These are phyloP conservation scores for Komagataella ulmi DNA, from an alignment of 805 yeast genomes.

Conservation along the genomic window DNA sequence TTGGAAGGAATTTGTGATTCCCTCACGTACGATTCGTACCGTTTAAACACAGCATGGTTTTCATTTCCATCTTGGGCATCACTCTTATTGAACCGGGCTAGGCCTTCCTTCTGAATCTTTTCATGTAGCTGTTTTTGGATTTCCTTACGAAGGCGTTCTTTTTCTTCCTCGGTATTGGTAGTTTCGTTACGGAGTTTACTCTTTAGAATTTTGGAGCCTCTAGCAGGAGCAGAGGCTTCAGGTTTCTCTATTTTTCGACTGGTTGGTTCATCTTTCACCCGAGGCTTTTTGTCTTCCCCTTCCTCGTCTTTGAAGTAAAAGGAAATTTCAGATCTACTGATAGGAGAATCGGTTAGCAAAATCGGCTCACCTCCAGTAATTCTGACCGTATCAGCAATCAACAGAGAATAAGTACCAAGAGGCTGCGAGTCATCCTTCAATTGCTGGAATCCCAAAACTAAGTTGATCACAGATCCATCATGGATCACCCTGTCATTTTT, in stretches of 20 bases:
- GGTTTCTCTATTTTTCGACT: constrained; percentile 14
- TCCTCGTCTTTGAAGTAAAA: constrained; percentile 72
- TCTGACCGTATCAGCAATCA: constrained; percentile 71
- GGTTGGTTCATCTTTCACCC: constrained; percentile 21
- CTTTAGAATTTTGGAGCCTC: constrained; percentile 53
- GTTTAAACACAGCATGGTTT: constrained; percentile 64
- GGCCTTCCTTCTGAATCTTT: constrained; percentile 76
- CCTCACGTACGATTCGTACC: constrained; percentile 87
- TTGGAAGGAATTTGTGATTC: constrained; percentile 83
- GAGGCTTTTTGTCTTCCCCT: not conserved
- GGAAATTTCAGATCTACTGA: constrained; percentile 60
- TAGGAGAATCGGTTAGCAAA: constrained; percentile 62
- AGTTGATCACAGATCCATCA: constrained; percentile 62
- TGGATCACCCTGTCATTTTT: constrained; percentile 57
- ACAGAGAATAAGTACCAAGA: constrained; percentile 47
- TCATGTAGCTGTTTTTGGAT: constrained; percentile 77
- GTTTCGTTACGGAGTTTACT: constrained; percentile 71
- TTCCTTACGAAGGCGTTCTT: constrained; percentile 68
- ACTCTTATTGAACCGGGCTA: constrained; percentile 67
- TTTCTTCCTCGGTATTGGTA: constrained; percentile 61
- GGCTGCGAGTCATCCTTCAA: constrained; percentile 33
- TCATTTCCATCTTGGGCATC: constrained; percentile 56
- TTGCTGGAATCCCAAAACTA: constrained; percentile 67
- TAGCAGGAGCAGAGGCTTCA: constrained; percentile 14
- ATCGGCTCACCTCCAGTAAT: constrained; percentile 49